A percentile compares a stretch with the other conserved stretches of the same genome.
Conservation (phyloP, 805 yeast genomes). For the Ogataea polymorpha region DNA sequence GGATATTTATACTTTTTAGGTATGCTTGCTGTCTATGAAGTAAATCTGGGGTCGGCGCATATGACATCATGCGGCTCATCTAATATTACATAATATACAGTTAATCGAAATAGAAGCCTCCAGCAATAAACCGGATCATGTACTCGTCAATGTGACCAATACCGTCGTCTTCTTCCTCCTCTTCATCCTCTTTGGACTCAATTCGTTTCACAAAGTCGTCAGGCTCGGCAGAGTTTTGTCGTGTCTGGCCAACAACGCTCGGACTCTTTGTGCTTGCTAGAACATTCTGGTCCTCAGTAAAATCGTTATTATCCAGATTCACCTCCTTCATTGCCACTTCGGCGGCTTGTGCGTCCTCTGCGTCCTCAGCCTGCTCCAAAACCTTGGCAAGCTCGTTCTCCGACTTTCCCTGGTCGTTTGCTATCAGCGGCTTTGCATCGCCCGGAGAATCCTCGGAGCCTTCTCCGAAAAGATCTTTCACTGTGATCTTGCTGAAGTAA, state of each 20-base stretch:
- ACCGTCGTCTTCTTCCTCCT: slow-evolving; percentile 52
- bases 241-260: slow-evolving; percentile 12
- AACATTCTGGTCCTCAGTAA: slow-evolving; percentile 47
- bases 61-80: slow-evolving; percentile 12
- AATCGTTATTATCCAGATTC: slow-evolving; percentile 82
- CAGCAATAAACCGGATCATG: slow-evolving; percentile 88
- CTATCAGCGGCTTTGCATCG: slow-evolving; percentile 20
- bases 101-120: slow-evolving; percentile 61
- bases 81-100: slow-evolving; percentile 18
- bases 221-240: slow-evolving; percentile 31
- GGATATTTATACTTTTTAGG: slow-evolving; percentile 36
- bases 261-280: slow-evolving; percentile 25
- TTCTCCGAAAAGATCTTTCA: slow-evolving; percentile 78
- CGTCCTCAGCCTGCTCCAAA: slow-evolving; percentile 93
- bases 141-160: slow-evolving; percentile 91
- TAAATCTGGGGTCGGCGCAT: slow-evolving; percentile 5
- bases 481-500: slow-evolving; percentile 84
- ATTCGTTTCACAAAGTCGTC: slow-evolving; percentile 24
- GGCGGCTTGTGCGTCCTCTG: slow-evolving; percentile 86
- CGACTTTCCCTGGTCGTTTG: slow-evolving; percentile 5
- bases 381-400: slow-evolving; percentile 37
- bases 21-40: slow-evolving; percentile 6
- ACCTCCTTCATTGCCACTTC: slow-evolving; percentile 83
- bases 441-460: slow-evolving; percentile 34
- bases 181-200: slow-evolving; percentile 23